Base-by-base conservation (phyloP, 148 eudicot genomes). In the Salicornia ramosissima region DNA sequence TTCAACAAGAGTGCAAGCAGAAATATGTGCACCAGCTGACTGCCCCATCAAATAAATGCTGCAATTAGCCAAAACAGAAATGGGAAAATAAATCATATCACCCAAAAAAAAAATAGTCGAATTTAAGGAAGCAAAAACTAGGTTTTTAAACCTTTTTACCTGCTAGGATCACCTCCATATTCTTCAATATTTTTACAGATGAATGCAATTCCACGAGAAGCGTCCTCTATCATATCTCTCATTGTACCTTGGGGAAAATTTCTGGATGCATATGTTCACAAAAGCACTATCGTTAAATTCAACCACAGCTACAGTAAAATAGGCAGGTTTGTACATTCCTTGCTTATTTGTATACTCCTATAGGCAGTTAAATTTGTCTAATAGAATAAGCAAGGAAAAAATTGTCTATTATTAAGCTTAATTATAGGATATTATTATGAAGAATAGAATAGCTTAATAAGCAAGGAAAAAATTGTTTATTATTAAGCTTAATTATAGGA, bases 11-110 rank as follows among this genome's bases (percentile, higher is more conserved):
- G 86, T 78, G 81, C 98, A 94, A 63, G 97, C 90, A 70, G 89
- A 84, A 79, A 94, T 88, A 76, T 94, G 98, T 19, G 98, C 98
- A 66, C 98, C 98, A 81, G 98, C 98, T 61, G 98, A 94, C 72
- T 94, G 98, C 45, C 98, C 98, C 98, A 94, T 94, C 61, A 94
- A 75, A 79, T 86, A 90, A 52, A 94, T 77, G 78, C 97, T 94
- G 65, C 62, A 73, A 61, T 43, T 36, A 68, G 46, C 16, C 65
- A 65, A 26, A 26, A 34, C 70, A 40, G 16, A 56, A 63, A 30
- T 58, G 10, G 10, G 51, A 19, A 43, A 52, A 24, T 22, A 21
- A 61, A 52, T 64, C 33, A 26, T 19, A 25, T 16, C n/a, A 30
- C 10, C 26, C 33, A 15, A n/a, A 60, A 54, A 16, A 51, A 46